Evolutionary conservation across 2,329 filamentous ascomycete genomes (phyloP).

Genomic region (Calonectria pseudoreteaudii): DNA sequence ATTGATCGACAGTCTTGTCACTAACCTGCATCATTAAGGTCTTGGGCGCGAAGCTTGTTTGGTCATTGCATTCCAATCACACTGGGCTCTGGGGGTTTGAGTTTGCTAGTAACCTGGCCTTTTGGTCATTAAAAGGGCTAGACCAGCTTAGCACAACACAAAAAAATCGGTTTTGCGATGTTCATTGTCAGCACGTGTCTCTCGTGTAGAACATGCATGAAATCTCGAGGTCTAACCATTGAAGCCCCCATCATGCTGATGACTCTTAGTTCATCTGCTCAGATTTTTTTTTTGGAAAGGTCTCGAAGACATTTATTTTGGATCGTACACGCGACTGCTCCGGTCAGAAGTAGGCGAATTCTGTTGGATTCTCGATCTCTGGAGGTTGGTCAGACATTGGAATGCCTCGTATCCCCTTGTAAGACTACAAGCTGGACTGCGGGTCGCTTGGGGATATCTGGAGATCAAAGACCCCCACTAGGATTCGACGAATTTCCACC

Average conservation of each 20-base stretch:
- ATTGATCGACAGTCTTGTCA: background rate
- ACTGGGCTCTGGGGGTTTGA: background rate
- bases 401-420: background rate
- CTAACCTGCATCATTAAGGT: background rate
- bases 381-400: background rate
- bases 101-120: background rate
- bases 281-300: background rate
- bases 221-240: too few relatives aligned
- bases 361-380: background rate
- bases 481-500: background rate
- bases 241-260: background rate
- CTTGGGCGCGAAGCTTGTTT: background rate
- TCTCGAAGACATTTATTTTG: background rate
- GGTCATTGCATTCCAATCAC: background rate
- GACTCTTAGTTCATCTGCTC: background rate
- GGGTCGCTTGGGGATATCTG: background rate
- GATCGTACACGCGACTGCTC: background rate
- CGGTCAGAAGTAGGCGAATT: background rate
- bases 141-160: background rate
- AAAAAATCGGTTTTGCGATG: background rate
- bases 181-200: too few relatives aligned
- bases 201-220: background rate
- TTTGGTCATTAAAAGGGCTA: background rate
- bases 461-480: background rate
- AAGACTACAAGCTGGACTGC: background rate